Evolutionary conservation across 768 basidiomycete genomes (phyloP), one percentile per base, ranked within the genome.

Genomic region (Pulveroboletus sp.): DNA sequence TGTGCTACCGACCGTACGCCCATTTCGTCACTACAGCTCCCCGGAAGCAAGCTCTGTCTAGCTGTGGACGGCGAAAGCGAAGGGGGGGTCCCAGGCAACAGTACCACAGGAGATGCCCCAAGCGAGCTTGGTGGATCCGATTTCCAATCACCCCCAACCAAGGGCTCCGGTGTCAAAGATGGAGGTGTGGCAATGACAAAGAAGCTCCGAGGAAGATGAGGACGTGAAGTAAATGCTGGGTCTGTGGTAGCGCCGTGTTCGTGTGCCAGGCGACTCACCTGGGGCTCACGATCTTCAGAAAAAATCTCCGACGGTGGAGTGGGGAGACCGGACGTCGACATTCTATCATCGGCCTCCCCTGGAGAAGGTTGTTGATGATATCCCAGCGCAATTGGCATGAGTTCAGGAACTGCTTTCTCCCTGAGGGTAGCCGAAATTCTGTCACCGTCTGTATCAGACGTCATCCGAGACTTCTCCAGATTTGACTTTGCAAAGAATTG

Each of bases 121-220:
- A 41, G 3, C 1, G 18, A 43, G 7, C 15, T 13, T 36, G 24
- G 51, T 36, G 13, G 43, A 21, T 4, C 24, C 11, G 14, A 36
- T 15, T 26, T 43, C 17, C 8, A 18, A 42, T 26, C 46, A 5
- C 27, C 44, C 31, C 35, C 40, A 24, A 13, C 15, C 14, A 46
- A 43, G 4, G 46, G 35, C 1, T 51, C 39, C 7, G 45, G 39
- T 2, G 47, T 51, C 38, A 26, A 39, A 28, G 10, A 33, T 15
- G 39, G 55, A 5, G 52, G 49, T 3, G 59, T 48, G 5, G 49
- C 26, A 21, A 56, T 51, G 14, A 39, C 40, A 8, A 43, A 40
- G 8, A 40, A 17, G 21, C 26, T 38, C 13, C 17, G 49, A 24
- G 17, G 5, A 21, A 38, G 24, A 14, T 2, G 21, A 10, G 18